phyloP scores from a whole-genome alignment of 1,284 basidiomycete species.

The Pyrrhoderma noxium region DNA sequence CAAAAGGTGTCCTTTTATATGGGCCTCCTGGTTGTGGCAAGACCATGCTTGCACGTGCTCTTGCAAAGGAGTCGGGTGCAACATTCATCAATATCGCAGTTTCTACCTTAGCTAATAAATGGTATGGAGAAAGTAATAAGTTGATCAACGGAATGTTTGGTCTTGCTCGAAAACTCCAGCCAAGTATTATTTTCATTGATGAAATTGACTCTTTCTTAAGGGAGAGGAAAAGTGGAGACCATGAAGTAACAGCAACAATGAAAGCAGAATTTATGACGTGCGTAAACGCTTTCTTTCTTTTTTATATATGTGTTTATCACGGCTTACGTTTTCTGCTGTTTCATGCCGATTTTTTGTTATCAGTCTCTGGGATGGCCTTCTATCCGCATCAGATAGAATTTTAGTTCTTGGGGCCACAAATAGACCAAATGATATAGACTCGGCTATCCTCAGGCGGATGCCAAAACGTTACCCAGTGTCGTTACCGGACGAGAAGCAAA shows the following conservation, averaged over 20 bases:
- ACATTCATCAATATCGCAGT: conserved; percentile 93
- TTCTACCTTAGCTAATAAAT: conserved; percentile 79
- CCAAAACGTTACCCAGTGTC: conserved; percentile 94
- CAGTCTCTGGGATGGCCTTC: conserved; percentile 96
- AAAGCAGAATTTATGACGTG: conserved; percentile 99
- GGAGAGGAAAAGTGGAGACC: conserved; percentile 82
- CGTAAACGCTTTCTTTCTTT: conserved; percentile 27
- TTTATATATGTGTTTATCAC: neutral
- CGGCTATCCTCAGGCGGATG: conserved; percentile 93
- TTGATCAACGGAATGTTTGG: conserved; percentile 84
- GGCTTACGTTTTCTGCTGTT: neutral
- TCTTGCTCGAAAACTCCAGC: conserved; percentile 69
- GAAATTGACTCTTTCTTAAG: conserved; percentile 88
- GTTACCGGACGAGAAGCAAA: conserved; percentile 76
- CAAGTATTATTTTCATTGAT: conserved; percentile 77
- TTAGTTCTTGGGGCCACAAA: conserved; percentile 96
- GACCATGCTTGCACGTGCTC: conserved; percentile 92
- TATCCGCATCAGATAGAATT: conserved; percentile 78
- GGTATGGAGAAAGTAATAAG: conserved; percentile 99
- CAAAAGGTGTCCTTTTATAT: conserved; percentile 79
- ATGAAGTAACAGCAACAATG: conserved; percentile 99
- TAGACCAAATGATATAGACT: conserved; percentile 90
- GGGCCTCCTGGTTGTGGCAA: conserved; percentile 93
- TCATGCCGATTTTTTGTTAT: neutral
- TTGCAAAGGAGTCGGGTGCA: conserved; percentile 94